phyloP scores from a whole-genome alignment of 2,329 filamentous ascomycete genomes.

The Ascochyta pisi region DNA sequence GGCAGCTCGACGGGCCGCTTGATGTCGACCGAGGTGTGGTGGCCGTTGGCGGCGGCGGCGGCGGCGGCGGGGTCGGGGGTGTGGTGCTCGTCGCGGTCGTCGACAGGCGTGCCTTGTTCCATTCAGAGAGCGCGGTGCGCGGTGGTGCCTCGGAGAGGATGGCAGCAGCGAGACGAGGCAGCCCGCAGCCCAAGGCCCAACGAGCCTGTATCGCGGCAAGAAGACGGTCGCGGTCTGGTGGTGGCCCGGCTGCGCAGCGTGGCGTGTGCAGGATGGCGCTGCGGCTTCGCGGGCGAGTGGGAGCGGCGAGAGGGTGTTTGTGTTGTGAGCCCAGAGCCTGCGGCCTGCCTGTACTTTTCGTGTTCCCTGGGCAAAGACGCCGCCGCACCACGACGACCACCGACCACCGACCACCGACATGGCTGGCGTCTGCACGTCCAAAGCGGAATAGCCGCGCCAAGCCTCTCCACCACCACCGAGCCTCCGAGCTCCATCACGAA shows the following conservation, averaged over 20 bases:
- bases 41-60: constrained; percentile 19
- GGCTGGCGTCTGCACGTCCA: not conserved
- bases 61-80: constrained; percentile 23
- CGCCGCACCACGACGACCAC: not conserved
- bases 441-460: constrained; percentile 14
- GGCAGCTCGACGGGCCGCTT: constrained; percentile 41
- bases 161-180: constrained; percentile 42
- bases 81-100: constrained; percentile 31
- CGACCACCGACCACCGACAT: not conserved
- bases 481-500: constrained; percentile 39
- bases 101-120: constrained; percentile 40
- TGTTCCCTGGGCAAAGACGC: constrained; percentile 1
- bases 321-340: constrained; percentile 27
- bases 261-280: constrained; percentile 41
- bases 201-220: constrained; percentile 37
- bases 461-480: constrained; percentile 22
- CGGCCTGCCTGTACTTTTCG: constrained; percentile 25
- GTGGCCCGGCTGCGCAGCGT: constrained; percentile 25
- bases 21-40: constrained; percentile 17
- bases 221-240: constrained; percentile 31
- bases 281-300: constrained; percentile 31
- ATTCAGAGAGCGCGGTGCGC: constrained; percentile 31
- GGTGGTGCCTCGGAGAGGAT: constrained; percentile 16
- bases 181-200: constrained; percentile 29
- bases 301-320: constrained; percentile 22